phyloP scores from a whole-genome alignment of 331 rosid genomes.

The Rhamnella rubrinervis region DNA sequence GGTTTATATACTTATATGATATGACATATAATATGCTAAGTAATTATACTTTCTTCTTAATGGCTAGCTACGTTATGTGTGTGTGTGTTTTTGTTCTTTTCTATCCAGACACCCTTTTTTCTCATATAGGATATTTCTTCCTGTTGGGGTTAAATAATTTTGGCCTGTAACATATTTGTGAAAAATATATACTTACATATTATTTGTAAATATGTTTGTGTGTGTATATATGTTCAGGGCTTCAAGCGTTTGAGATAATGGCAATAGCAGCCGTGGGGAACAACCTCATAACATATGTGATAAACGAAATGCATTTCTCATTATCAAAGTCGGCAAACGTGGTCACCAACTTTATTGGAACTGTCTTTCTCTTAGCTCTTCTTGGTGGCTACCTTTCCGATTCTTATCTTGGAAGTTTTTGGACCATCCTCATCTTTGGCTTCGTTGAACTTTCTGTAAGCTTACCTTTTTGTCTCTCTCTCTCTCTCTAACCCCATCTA shows the following conservation, averaged over 20 bases:
- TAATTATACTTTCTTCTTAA: no score
- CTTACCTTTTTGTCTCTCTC: slow-evolving; percentile 1
- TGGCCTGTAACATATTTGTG: no score
- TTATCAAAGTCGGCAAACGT: slow-evolving; percentile 76
- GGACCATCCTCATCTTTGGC: slow-evolving; percentile 93
- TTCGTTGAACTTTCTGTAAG: slow-evolving; percentile 85
- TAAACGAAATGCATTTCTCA: slow-evolving; percentile 88
- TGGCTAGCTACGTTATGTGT: no score
- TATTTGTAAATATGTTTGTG: not conserved
- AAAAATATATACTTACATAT: no score
- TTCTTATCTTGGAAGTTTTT: slow-evolving; percentile 88
- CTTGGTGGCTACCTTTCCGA: slow-evolving; percentile 89
- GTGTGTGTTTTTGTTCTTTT: no score
- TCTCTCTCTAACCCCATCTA: slow-evolving; percentile 7
- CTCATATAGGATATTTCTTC: no score
- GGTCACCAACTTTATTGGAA: slow-evolving; percentile 95
- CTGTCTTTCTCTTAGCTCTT: slow-evolving; percentile 82
- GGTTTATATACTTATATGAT: no score
- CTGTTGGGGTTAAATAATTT: no score
- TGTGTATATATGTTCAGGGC: slow-evolving; percentile 44
- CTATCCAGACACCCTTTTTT: no score
- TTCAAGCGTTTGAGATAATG: slow-evolving; percentile 94
- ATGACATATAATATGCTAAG: no score
- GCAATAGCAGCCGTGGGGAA: slow-evolving; percentile 97
- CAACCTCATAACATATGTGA: slow-evolving; percentile 90